Conservation (phyloP, 768 basidiomycete genomes). For the Suillus weaverae region DNA sequence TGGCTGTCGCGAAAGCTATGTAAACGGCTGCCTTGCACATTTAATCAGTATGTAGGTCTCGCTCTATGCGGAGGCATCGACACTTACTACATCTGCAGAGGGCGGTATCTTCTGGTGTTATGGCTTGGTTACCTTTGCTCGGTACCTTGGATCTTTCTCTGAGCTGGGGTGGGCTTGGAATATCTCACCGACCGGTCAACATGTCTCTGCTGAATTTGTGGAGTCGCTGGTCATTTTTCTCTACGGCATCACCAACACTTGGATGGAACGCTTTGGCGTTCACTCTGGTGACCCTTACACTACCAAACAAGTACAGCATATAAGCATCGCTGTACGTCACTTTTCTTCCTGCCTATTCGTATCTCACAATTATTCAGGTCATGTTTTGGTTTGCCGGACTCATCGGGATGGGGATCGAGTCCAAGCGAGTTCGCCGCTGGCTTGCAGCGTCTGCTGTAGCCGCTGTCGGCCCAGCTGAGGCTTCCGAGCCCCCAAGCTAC, state of each 20-base stretch:
- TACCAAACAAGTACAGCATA: conserved; percentile 92
- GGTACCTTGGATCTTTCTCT: conserved; percentile 89
- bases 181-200: conserved; percentile 48
- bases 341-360: neutral
- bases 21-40: conserved; percentile 87
- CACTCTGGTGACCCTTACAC: conserved; percentile 79
- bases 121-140: conserved; percentile 85
- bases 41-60: conserved; percentile 68
- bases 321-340: conserved; percentile 77
- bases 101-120: conserved; percentile 93
- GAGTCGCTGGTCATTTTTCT: conserved; percentile 82
- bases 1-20: conserved; percentile 74
- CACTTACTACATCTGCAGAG: conserved; percentile 45
- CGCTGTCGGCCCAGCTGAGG: conserved; percentile 22
- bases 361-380: conserved; percentile 39
- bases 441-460: conserved; percentile 59
- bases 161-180: conserved; percentile 98
- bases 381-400: conserved; percentile 97
- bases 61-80: neutral
- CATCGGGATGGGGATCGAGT: conserved; percentile 88
- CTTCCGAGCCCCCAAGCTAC: conserved; percentile 71
- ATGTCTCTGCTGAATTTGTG: conserved; percentile 69
- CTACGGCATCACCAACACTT: conserved; percentile 90
- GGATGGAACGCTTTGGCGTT: conserved; percentile 96
- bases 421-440: conserved; percentile 69